These are phyloP conservation scores for Raddia distichophylla DNA, from an alignment of 176 grass and related monocot species.

Conservation along the genomic window DNA sequence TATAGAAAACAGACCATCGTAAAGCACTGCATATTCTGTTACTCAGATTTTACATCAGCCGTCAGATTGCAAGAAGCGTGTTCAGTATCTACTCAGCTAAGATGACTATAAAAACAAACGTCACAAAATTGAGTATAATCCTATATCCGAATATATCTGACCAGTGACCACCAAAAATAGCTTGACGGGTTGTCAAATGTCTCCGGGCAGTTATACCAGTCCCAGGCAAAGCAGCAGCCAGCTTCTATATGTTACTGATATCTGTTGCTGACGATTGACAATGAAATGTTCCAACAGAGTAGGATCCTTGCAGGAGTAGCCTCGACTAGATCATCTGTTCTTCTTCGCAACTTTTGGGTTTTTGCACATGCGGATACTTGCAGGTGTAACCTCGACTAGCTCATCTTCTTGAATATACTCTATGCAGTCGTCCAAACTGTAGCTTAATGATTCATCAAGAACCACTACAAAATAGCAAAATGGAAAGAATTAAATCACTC, in stretches of 20 bases:
- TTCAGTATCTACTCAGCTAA: background rate
- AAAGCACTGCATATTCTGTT: too few species aligned
- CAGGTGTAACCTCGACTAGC: slow-evolving; percentile 86
- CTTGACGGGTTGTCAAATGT: background rate
- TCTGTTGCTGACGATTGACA: background rate
- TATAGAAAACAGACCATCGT: too few species aligned
- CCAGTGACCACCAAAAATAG: slow-evolving; percentile 18
- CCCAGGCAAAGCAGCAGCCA: background rate
- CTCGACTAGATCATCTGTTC: slow-evolving; percentile 11
- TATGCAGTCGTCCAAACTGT: slow-evolving; percentile 98
- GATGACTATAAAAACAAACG: slow-evolving; percentile 9
- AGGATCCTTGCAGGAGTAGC: background rate
- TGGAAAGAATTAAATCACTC: background rate
- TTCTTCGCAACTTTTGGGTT: slow-evolving; percentile 84
- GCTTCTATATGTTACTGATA: background rate
- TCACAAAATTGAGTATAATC: slow-evolving; percentile 36
- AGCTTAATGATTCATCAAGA: slow-evolving; percentile 77
- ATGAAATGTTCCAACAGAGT: background rate
- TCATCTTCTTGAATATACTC: slow-evolving; percentile 98
- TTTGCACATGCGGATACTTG: slow-evolving; percentile 83
- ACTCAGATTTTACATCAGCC: too few species aligned
- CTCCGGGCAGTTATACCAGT: background rate
- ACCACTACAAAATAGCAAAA: slow-evolving; percentile 71
- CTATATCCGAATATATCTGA: slow-evolving; percentile 26
- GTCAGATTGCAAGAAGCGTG: too few species aligned